phyloP scores from a whole-genome alignment of 768 basidiomycete species.

The Cystofilobasidium capitatum region DNA sequence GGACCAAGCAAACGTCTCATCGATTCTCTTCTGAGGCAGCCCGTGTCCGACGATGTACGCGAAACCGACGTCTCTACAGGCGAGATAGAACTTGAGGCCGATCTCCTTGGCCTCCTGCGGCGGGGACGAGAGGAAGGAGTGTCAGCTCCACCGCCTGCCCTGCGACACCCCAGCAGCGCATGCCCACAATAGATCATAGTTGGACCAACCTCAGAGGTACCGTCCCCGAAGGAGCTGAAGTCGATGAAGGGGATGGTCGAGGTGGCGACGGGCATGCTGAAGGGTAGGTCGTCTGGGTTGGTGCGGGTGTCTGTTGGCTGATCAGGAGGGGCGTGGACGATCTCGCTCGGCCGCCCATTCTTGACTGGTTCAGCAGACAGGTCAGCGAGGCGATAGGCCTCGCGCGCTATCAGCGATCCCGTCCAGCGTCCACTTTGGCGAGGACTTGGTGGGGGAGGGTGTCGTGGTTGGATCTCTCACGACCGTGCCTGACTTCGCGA shows the following conservation, averaged over 20 bases:
- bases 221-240: neutral
- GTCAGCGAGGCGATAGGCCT: too few relatives aligned
- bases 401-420: too few relatives aligned
- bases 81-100: conserved; percentile 43
- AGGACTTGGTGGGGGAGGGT: too few relatives aligned
- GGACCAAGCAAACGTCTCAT: conserved; percentile 45
- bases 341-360: too few relatives aligned
- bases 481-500: too few relatives aligned
- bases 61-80: conserved; percentile 41
- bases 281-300: too few relatives aligned
- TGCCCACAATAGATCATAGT: neutral
- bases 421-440: too few relatives aligned
- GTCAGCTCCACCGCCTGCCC: neutral
- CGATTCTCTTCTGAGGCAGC: conserved; percentile 39
- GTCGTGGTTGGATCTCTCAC: too few relatives aligned
- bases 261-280: too few relatives aligned
- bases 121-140: neutral
- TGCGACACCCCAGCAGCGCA: neutral
- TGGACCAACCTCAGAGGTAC: neutral
- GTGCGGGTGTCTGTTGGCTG: too few relatives aligned
- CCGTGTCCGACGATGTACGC: conserved; percentile 36
- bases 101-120: conserved; percentile 32
- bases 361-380: too few relatives aligned
- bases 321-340: too few relatives aligned
- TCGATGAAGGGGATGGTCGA: neutral